Evolutionary conservation across 2,329 filamentous ascomycete species (phyloP), one percentile per base, ranked within the genome.

Genomic region (Phialophora chinensis): DNA sequence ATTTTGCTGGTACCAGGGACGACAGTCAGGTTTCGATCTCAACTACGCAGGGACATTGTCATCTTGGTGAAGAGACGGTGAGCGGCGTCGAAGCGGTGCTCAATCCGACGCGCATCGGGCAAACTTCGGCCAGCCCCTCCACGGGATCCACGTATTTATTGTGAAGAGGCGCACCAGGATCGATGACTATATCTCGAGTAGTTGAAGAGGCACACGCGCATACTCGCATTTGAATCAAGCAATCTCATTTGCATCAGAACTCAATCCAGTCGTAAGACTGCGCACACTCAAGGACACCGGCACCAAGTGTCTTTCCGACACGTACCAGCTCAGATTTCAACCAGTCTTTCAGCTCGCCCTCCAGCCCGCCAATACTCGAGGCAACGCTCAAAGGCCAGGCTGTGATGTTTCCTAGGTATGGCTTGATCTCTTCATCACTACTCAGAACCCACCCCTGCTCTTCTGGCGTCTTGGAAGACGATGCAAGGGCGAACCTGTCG

Each of bases 331-430:
- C 31, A 8, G 14, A 12, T n/a, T 31, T 35, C 11, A 66, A 53
- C 63, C 63, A 66, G 31, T 49, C 20, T 25, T 29, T 62, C 35
- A n/a, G 47, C 29, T 44, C 55, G 5, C 23, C 10, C 29, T 60
- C n/a, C 7, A 65, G 8, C 11, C 47, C 55, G 6, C 63, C 59
- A 17, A 68, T 44, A 14, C 60, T 27, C 31, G 66, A 55, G 6
- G 62, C 66, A 23, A 66, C 14, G 20, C 53, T 60, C 23, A 68
- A 44, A 33, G 66, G 66, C 66, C 66, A 68, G 2, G 53, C 62
- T 2, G 44, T 53, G 10, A 68, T 27, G 23, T 25, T 54, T 10
- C 59, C 55, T 5, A 61, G 25, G 44, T 67, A 67, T 8, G 65
- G 65, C 44, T 35, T 57, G 20, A 67, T 57, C 10, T 60, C 56